Percentiles rank a stretch among this genome's conserved stretches.
Conservation (phyloP, 345 rosid species). For the Salix exigua region DNA sequence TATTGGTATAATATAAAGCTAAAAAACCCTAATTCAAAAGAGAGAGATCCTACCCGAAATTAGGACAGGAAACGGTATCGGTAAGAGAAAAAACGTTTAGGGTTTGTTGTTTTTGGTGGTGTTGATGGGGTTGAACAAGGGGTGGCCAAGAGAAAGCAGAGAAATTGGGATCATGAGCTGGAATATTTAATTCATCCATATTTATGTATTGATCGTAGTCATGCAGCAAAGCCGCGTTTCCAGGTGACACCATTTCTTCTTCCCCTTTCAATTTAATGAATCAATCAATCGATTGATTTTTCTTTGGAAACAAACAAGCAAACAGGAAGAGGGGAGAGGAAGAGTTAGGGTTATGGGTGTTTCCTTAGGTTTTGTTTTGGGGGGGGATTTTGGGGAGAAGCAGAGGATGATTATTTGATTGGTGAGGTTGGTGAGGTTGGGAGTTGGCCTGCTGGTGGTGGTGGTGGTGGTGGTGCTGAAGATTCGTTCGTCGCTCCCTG, state of each 20-base stretch:
- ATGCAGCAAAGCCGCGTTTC: constrained; percentile 48
- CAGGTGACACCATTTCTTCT: constrained; percentile 40
- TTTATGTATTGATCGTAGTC: no score
- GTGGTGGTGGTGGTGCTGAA: neutral
- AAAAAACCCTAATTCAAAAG: neutral
- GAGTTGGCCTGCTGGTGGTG: neutral
- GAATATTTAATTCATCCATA: constrained; percentile 54
- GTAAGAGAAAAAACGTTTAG: constrained; percentile 20
- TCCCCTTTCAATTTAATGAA: neutral
- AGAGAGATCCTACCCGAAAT: constrained; percentile 44
- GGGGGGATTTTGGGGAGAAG: neutral
- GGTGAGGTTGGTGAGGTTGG: neutral
- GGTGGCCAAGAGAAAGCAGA: constrained; percentile 73
- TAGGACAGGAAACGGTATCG: constrained; percentile 32
- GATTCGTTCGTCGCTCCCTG: neutral
- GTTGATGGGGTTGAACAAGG: neutral
- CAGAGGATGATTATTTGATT: neutral
- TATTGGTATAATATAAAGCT: neutral
- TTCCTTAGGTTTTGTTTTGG: neutral
- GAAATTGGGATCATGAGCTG: constrained; percentile 52
- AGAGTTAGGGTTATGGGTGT: neutral
- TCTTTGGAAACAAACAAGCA: constrained; percentile 1
- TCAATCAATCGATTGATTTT: neutral
- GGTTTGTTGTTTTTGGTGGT: constrained; percentile 43
- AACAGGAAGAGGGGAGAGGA: neutral